Evolutionary conservation across 2,329 filamentous ascomycete species (phyloP).

Genomic region (Fusarium solani-melongenae): DNA sequence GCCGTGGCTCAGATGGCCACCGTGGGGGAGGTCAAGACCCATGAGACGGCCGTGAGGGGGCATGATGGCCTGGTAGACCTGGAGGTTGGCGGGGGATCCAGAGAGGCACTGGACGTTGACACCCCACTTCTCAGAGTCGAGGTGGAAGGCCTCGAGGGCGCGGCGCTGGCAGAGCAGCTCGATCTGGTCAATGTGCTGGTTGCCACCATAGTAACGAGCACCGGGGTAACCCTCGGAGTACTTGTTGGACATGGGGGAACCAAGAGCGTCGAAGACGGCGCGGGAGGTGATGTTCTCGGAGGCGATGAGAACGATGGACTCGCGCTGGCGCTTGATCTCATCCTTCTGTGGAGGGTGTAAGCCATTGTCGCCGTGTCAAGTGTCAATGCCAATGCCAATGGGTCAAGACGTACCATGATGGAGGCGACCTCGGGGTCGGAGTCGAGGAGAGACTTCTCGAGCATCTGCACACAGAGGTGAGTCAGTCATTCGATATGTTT

Average conservation of each 20-base stretch:
- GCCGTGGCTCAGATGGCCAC: slow-evolving; percentile 94
- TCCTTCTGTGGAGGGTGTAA: slow-evolving; percentile 71
- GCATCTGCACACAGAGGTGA: slow-evolving; percentile 70
- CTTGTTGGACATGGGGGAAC: slow-evolving; percentile 97
- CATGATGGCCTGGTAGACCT: slow-evolving; percentile 98
- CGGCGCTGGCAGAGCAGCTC: slow-evolving; percentile 95
- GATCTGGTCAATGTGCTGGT: slow-evolving; percentile 97
- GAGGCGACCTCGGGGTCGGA: slow-evolving; percentile 93
- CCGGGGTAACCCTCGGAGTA: slow-evolving; percentile 99
- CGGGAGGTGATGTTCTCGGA: slow-evolving; percentile 99
- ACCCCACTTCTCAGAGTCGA: slow-evolving; percentile 91
- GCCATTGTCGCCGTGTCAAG: slow-evolving; percentile 19
- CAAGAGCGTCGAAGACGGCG: slow-evolving; percentile 96
- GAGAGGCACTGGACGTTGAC: slow-evolving; percentile 97
- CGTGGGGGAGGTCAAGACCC: slow-evolving; percentile 94
- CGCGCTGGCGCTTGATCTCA: slow-evolving; percentile 95
- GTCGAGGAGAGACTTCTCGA: slow-evolving; percentile 93
- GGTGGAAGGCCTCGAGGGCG: slow-evolving; percentile 89
- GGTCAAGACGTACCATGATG: slow-evolving; percentile 82
- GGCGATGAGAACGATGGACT: slow-evolving; percentile 98
- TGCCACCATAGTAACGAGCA: slow-evolving; percentile 98
- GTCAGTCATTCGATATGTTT: slow-evolving; percentile 17
- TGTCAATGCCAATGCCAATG: background rate
- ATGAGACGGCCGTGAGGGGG: slow-evolving; percentile 95
- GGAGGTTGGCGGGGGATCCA: slow-evolving; percentile 94